Percentiles rank a stretch among this genome's conserved stretches.
phyloP scores from a whole-genome alignment of 2,329 filamentous ascomycete genomes.

The Talaromyces marneffei region DNA sequence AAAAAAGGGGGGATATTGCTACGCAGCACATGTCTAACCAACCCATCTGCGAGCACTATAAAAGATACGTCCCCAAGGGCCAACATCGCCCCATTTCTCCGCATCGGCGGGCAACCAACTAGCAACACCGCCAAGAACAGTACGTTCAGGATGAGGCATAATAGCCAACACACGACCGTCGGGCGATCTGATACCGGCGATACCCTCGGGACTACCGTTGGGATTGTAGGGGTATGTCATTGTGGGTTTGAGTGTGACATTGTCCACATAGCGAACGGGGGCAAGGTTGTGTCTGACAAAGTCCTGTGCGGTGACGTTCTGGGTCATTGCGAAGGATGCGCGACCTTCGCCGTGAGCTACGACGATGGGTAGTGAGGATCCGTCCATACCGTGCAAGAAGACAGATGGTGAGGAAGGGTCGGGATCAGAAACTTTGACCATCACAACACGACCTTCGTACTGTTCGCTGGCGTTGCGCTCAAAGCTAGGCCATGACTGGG shows the following conservation, averaged over 20 bases:
- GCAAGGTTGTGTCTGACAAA: constrained; percentile 65
- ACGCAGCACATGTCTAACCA: constrained; percentile 36
- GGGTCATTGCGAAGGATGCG: constrained; percentile 60
- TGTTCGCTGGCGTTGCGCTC: constrained; percentile 79
- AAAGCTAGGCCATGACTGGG: constrained; percentile 75
- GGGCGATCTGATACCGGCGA: constrained; percentile 70
- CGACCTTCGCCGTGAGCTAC: constrained; percentile 89
- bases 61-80: constrained; percentile 82
- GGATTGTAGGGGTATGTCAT: constrained; percentile 84
- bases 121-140: constrained; percentile 69
- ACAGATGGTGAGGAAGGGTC: constrained; percentile 57
- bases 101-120: constrained; percentile 65
- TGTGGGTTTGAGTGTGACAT: constrained; percentile 62
- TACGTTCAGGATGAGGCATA: constrained; percentile 94
- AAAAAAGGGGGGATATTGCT: neutral
- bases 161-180: constrained; percentile 79
- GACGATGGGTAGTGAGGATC: constrained; percentile 74
- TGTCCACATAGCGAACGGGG: constrained; percentile 79
- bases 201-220: constrained; percentile 75
- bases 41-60: constrained; percentile 85
- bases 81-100: constrained; percentile 70
- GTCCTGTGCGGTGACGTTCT: constrained; percentile 37
- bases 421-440: constrained; percentile 71
- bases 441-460: constrained; percentile 81
- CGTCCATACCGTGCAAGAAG: constrained; percentile 84